Percentiles rank a stretch among this genome's conserved stretches.
Evolutionary conservation across 108 stramenopile species (phyloP).

Genomic region (Stephanodiscus minutulus): DNA sequence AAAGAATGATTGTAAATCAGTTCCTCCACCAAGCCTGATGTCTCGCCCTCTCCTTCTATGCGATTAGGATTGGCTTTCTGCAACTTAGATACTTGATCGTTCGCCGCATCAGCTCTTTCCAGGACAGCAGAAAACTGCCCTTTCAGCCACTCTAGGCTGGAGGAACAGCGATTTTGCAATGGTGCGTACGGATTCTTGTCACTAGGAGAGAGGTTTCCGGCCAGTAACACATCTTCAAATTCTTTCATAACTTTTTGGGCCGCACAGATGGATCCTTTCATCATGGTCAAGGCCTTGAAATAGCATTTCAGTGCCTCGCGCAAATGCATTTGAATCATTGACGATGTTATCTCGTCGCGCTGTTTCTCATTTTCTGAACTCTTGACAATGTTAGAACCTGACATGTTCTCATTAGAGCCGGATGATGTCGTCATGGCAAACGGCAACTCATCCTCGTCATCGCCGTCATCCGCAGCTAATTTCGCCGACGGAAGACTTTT

Average conservation of each 20-base stretch:
- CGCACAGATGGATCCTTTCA: slow-evolving; percentile 78
- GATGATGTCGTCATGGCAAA: slow-evolving; percentile 66
- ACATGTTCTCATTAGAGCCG: slow-evolving; percentile 32
- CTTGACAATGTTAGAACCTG: slow-evolving; percentile 23
- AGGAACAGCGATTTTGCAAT: slow-evolving; percentile 68
- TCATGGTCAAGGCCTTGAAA: slow-evolving; percentile 79
- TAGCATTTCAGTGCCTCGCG: slow-evolving; percentile 83
- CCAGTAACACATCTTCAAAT: slow-evolving; percentile 44
- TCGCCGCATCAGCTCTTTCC: slow-evolving; percentile 84
- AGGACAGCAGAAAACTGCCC: slow-evolving; percentile 82
- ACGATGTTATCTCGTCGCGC: slow-evolving; percentile 53
- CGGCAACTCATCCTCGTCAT: slow-evolving; percentile 83
- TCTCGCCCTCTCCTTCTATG: slow-evolving; percentile 8
- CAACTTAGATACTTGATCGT: slow-evolving; percentile 68
- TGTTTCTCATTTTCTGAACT: slow-evolving; percentile 18
- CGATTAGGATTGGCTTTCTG: slow-evolving; percentile 19
- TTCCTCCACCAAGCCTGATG: slow-evolving; percentile 65
- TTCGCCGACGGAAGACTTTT: slow-evolving; percentile 28
- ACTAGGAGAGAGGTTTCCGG: slow-evolving; percentile 17
- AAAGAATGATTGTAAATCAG: slow-evolving; percentile 86
- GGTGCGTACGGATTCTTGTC: slow-evolving; percentile 51
- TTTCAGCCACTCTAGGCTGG: slow-evolving; percentile 73
- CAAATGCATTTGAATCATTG: slow-evolving; percentile 60
- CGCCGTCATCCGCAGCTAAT: slow-evolving; percentile 51
- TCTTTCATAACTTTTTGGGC: slow-evolving; percentile 71